Percentiles rank a stretch among this genome's conserved stretches.
phyloP scores from a whole-genome alignment of 2,329 filamentous ascomycete species.

The Penicillium verrucosum region DNA sequence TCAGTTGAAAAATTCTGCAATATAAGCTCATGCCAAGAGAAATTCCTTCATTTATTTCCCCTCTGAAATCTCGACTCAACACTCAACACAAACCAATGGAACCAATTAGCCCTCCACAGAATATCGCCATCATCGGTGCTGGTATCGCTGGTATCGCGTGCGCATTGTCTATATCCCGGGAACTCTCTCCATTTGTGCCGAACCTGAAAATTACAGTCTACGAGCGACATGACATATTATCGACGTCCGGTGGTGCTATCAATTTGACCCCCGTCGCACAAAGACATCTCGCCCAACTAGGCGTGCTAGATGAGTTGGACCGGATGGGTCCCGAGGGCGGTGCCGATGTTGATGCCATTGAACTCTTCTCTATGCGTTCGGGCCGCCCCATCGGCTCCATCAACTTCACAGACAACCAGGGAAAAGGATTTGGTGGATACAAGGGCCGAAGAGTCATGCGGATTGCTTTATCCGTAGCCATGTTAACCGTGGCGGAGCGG shows the following conservation, averaged over 20 bases:
- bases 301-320: constrained; percentile 39
- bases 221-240: constrained; percentile 41
- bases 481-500: constrained; percentile 40
- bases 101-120: constrained; percentile 18
- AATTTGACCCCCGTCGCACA: constrained; percentile 46
- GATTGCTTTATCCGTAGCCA: constrained; percentile 40
- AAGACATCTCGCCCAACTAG: constrained; percentile 42
- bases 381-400: constrained; percentile 38
- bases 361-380: constrained; percentile 42
- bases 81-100: not conserved
- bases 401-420: constrained; percentile 37
- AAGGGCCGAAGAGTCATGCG: constrained; percentile 44
- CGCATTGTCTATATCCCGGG: constrained; percentile 32
- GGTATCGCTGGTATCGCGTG: constrained; percentile 37
- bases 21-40: constrained; percentile 3
- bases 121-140: constrained; percentile 35
- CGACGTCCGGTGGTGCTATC: constrained; percentile 45
- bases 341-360: constrained; percentile 40
- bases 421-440: constrained; percentile 40
- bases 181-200: constrained; percentile 33
- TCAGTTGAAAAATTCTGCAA: not conserved
- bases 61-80: not conserved
- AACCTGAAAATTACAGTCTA: constrained; percentile 38
- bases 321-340: constrained; percentile 40
- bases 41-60: not conserved